Percentiles rank a stretch among this genome's conserved stretches.
phyloP scores from a whole-genome alignment of 805 yeast genomes.

The Saccharomycopsis fodiens region DNA sequence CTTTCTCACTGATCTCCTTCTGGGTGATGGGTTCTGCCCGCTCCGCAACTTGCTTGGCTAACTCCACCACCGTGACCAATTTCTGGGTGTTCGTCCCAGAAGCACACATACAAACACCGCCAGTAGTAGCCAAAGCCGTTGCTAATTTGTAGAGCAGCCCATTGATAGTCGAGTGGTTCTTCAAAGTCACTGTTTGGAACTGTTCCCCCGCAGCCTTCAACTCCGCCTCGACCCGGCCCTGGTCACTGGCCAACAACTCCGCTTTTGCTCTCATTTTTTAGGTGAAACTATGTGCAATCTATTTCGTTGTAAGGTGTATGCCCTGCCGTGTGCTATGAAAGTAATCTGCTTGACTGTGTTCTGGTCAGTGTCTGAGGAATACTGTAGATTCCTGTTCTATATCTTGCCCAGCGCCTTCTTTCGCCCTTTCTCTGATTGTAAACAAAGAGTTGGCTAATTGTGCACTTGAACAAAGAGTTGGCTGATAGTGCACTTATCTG shows the following conservation, averaged over 20 bases:
- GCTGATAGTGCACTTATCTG: no score
- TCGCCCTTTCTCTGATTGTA: no score
- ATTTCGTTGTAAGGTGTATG: background rate
- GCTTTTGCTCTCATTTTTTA: background rate
- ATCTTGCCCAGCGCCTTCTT: no score
- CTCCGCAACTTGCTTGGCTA: conserved; percentile 10
- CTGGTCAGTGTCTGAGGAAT: no score
- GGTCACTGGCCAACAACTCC: background rate
- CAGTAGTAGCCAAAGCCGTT: background rate
- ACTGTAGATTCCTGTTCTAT: no score
- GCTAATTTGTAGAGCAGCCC: background rate
- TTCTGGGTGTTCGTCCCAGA: conserved; percentile 13
- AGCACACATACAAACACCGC: conserved; percentile 2
- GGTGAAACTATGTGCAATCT: background rate
- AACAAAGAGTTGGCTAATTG: no score
- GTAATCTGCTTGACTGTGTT: no score
- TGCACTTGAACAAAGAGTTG: no score
- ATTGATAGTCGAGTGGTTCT: conserved; percentile 9
- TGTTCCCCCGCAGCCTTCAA: background rate
- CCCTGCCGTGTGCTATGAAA: no score
- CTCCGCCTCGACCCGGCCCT: background rate
- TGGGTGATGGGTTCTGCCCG: no score
- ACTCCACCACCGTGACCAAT: conserved; percentile 11
- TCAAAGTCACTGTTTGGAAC: background rate
- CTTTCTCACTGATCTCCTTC: no score